These are phyloP conservation scores for Penicillium sp. DNA, from an alignment of 2,329 filamentous ascomycete genomes.

Conservation along the genomic window DNA sequence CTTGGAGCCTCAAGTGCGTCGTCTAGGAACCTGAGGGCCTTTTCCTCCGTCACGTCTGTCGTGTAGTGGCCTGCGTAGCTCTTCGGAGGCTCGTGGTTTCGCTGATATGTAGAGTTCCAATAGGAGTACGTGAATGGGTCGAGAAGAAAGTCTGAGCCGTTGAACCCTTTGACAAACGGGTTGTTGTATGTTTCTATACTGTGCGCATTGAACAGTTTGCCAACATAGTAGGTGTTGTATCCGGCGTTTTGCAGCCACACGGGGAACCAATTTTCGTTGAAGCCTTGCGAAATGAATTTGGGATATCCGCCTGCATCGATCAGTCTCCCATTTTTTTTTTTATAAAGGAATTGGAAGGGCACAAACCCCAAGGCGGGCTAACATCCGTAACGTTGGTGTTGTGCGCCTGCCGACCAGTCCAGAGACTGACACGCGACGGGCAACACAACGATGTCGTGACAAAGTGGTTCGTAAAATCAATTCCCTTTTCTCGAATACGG, in stretches of 20 bases:
- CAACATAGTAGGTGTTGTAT: constrained; percentile 72
- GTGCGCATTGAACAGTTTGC: constrained; percentile 72
- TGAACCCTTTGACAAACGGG: constrained; percentile 64
- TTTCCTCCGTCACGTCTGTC: constrained; percentile 62
- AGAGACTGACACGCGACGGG: constrained; percentile 66
- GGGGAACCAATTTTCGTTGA: constrained; percentile 70
- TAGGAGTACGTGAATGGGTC: constrained; percentile 72
- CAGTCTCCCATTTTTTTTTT: background rate
- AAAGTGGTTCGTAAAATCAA: constrained; percentile 64
- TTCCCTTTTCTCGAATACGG: constrained; percentile 53
- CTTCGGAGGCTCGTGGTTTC: constrained; percentile 60
- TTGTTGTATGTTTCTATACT: constrained; percentile 64
- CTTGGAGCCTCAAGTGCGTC: constrained; percentile 57
- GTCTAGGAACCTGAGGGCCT: constrained; percentile 65
- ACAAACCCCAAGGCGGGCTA: constrained; percentile 31
- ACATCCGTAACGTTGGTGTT: constrained; percentile 69
- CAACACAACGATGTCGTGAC: constrained; percentile 68
- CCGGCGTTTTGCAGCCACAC: constrained; percentile 71
- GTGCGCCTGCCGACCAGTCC: constrained; percentile 68
- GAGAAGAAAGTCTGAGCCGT: constrained; percentile 62
- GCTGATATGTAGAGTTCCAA: constrained; percentile 64
- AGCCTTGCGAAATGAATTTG: constrained; percentile 67
- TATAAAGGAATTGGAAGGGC: background rate
- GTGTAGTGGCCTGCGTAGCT: constrained; percentile 60
- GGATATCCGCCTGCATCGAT: constrained; percentile 57